A percentile compares a stretch with the other conserved stretches of the same genome.
These are phyloP conservation scores for Neoboletus brunneissimus DNA, from an alignment of 768 basidiomycete genomes.

Conservation along the genomic window DNA sequence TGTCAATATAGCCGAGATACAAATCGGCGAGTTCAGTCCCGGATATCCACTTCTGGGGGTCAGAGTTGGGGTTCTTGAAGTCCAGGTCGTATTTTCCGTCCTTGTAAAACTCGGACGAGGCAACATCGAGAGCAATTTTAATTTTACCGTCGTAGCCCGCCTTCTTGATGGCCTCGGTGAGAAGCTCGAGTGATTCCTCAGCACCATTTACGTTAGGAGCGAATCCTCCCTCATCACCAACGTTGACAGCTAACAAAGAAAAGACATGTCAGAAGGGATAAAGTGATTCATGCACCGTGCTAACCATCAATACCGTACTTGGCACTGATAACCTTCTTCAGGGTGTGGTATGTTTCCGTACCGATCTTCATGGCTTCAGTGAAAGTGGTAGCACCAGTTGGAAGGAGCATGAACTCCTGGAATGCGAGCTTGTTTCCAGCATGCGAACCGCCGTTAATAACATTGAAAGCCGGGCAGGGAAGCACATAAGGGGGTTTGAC, in stretches of 20 bases:
- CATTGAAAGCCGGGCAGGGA: slow-evolving; percentile 94
- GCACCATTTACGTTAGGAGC: slow-evolving; percentile 97
- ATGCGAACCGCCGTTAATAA: slow-evolving; percentile 99
- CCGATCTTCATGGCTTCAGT: slow-evolving; percentile 99
- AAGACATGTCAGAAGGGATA: slow-evolving; percentile 1
- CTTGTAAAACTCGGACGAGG: slow-evolving; percentile 99
- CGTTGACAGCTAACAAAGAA: slow-evolving; percentile 77
- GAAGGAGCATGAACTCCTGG: slow-evolving; percentile 99
- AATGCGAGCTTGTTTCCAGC: slow-evolving; percentile 99
- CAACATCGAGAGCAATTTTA: slow-evolving; percentile 97
- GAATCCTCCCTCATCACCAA: slow-evolving; percentile 99
- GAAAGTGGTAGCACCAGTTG: slow-evolving; percentile 88
- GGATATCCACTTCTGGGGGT: slow-evolving; percentile 93
- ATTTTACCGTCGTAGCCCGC: slow-evolving; percentile 99
- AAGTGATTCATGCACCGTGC: slow-evolving; percentile 22
- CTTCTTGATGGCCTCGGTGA: slow-evolving; percentile 94
- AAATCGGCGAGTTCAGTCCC: slow-evolving; percentile 90
- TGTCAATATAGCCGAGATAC: slow-evolving; percentile 81
- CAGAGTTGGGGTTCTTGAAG: slow-evolving; percentile 99
- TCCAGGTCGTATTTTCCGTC: slow-evolving; percentile 99
- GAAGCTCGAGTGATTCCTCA: slow-evolving; percentile 95
- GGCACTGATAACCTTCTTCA: slow-evolving; percentile 98
- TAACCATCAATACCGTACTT: slow-evolving; percentile 98
- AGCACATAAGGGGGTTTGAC: slow-evolving; percentile 92
- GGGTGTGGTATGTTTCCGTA: slow-evolving; percentile 94